Evolutionary conservation across 1,284 basidiomycete genomes (phyloP).

Genomic region (Xanthoconium separans): DNA sequence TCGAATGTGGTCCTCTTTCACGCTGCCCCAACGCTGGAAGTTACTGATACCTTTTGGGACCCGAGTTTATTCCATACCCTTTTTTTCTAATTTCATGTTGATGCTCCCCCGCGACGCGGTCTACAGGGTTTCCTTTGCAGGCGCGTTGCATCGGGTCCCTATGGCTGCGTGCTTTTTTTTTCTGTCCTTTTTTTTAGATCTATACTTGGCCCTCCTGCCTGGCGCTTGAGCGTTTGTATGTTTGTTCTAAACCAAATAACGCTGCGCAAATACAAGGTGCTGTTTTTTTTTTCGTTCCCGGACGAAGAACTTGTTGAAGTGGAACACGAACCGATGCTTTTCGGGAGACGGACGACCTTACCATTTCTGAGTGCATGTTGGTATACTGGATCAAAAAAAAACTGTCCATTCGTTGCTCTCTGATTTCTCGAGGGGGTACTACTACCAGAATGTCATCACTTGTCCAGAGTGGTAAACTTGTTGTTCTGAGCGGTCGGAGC

Average conservation of each 20-base stretch:
- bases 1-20: not conserved
- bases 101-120: not conserved
- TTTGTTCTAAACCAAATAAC: not conserved
- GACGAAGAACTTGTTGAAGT: no score
- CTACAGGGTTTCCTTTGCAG: not conserved
- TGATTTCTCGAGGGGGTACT: no score
- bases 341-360: no score
- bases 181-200: not conserved
- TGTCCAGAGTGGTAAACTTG: no score
- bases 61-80: slow-evolving; percentile 20
- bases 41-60: slow-evolving; percentile 22
- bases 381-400: no score
- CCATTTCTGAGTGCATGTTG: no score
- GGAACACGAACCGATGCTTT: no score
- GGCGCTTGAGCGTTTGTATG: slow-evolving; percentile 19
- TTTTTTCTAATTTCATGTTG: slow-evolving; percentile 1
- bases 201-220: slow-evolving; percentile 9
- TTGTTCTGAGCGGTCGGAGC: no score
- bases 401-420: no score
- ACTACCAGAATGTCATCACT: no score
- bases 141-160: not conserved
- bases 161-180: not conserved
- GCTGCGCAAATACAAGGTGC: not conserved
- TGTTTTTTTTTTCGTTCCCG: no score
- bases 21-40: slow-evolving; percentile 10